Conservation (phyloP, 331 rosid genomes). For the Ulmus americana region DNA sequence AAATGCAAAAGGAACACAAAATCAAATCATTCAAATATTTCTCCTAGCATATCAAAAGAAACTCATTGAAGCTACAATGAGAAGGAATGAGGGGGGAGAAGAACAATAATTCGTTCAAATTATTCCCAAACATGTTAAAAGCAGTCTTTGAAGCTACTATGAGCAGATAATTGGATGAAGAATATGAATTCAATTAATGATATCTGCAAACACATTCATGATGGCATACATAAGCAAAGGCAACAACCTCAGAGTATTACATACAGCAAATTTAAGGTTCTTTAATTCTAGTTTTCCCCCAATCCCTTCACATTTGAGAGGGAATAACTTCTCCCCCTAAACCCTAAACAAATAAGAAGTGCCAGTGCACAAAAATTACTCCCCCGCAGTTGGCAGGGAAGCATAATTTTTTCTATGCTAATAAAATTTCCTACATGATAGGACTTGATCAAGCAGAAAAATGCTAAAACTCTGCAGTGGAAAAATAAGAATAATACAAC, state of each 20-base stretch:
- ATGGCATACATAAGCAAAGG: too few relatives aligned
- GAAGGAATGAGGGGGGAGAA: neutral
- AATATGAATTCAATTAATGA: too few relatives aligned
- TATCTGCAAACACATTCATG: too few relatives aligned
- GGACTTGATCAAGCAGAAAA: neutral
- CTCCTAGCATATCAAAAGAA: neutral
- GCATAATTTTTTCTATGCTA: neutral
- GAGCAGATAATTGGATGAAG: too few relatives aligned
- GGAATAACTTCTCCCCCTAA: neutral
- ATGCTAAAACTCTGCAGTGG: neutral
- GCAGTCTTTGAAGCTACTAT: too few relatives aligned
- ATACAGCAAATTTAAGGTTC: neutral
- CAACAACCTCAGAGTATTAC: neutral
- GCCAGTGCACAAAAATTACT: neutral
- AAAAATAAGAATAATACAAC: neutral
- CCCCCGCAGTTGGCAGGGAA: neutral
- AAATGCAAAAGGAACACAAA: constrained; percentile 12
- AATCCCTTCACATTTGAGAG: too few relatives aligned
- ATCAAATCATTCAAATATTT: neutral
- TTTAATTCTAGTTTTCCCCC: too few relatives aligned
- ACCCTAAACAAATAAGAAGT: neutral
- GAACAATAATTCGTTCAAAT: neutral
- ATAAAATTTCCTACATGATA: neutral
- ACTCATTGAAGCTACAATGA: neutral
- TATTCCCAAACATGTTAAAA: too few relatives aligned